Base-by-base conservation (phyloP, 148 eudicot genomes). In the Chenopodium berlandieri region DNA sequence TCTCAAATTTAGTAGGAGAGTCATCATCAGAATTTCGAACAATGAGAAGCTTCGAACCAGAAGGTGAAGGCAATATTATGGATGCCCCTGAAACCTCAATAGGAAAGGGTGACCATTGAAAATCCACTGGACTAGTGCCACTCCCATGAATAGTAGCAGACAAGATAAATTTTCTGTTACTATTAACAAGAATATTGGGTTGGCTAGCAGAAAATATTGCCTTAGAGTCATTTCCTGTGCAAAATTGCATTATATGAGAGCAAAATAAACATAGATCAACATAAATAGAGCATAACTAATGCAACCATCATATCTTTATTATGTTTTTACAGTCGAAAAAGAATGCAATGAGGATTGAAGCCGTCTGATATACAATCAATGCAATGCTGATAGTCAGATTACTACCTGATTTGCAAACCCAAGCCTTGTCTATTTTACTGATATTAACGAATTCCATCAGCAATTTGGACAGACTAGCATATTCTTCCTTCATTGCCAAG, bases 101-200 rank as follows among this genome's bases (percentile, higher is more conserved):
- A 34, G 98, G 97, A 88, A 93, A 93, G 58, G 94, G 93, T 7
- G 94, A 89, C 98, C 98, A 95, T 23, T 91, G 88, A 74, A 90
- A 93, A 82, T 80, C 84, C 11, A 88, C 86, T 40, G 82, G 50
- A 84, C 76, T 82, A 69, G 69, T 71, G 64, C 81, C 87, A 79
- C 80, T 60, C 82, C n/a, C 46, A 71, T 40, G 50, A 31, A 95
- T 83, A 34, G 86, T 84, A 64, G 93, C 88, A 20, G 91, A 86
- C 83, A 91, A 66, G 14, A 92, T 78, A 77, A 78, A 77, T 80
- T 88, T 95, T 78, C 94, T 89, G 85, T 65, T 90, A 82, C 89
- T 92, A 82, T 95, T 95, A 75, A 86, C 90, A 89, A 92, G 79
- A 22, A 95, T 89, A 86, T 92, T 92, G 46, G 97, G 91, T 83